Evolutionary conservation across 768 basidiomycete species (phyloP), one percentile per base, ranked within the genome.

Genomic region (Amyloporia xantha): DNA sequence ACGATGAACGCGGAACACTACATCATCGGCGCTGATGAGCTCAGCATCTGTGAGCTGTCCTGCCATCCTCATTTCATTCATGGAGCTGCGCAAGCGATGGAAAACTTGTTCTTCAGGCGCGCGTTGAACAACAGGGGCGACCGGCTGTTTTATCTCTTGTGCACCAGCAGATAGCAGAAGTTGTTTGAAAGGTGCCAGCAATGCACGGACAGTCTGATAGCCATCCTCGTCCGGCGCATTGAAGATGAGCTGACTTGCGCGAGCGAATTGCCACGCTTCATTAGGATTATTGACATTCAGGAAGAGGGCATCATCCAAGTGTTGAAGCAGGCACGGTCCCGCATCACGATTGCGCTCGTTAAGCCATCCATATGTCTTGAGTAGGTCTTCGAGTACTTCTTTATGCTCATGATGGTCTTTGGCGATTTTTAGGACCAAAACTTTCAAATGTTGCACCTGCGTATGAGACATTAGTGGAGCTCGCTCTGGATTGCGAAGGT

Each of bases 271-370:
- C 74, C 74, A 75, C 0, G 47, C 47, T 17, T 68, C 69, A 0
- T 17, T 10, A 1, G 72, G 66, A 49, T 74, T 62, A 28, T 71
- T 61, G 33, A 78, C 69, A 40, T 79, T 79, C 48, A 79, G 66
- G 59, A 77, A 77, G 2, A 76, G 51, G 1, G 49, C 52, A 19
- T 63, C 54, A 12, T 59, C 38, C 30, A 59, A 54, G 28, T 57
- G 54, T 5, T 52, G 27, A 21, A 62, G 44, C 3, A 68, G 50
- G 6, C 43, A 26, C 10, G 53, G 39, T 10, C 47, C 57, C 15
- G 56, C 59, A 3, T 62, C 54, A 2, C 53, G 51, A 23, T 62
- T 60, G 44, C 56, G 55, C 9, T 64, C 55, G 19, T 69, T 60
- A 11, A 79, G 63, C 65, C 72, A 77, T 9, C 56, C 38, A 59